A percentile compares a stretch with the other conserved stretches of the same genome.
These are phyloP conservation scores for Euphorbia tirucalli DNA, from an alignment of 345 rosid genomes.

Conservation along the genomic window DNA sequence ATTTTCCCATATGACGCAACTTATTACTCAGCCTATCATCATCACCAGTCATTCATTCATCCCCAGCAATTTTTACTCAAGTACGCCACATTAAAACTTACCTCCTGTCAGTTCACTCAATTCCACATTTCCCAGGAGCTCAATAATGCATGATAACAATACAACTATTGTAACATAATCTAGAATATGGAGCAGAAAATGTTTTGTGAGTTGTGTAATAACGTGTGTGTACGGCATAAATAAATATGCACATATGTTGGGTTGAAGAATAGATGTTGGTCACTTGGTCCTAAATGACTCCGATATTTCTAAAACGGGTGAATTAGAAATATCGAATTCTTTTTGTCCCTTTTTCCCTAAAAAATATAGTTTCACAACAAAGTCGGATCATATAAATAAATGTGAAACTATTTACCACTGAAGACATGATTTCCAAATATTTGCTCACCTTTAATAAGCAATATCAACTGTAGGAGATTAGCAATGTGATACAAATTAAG, in stretches of 20 bases:
- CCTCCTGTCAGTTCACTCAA: not conserved
- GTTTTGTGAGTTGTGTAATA: not conserved
- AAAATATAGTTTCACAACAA: not conserved
- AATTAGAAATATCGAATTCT: too few relatives aligned
- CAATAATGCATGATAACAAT: not conserved
- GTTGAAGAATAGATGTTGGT: not conserved
- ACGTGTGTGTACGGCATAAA: not conserved
- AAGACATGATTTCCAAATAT: not conserved
- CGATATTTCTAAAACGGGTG: not conserved
- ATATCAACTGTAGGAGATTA: too few relatives aligned
- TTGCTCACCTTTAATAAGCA: not conserved
- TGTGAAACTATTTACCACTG: not conserved
- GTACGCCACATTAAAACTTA: slow-evolving; percentile 9
- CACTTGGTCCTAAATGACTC: not conserved
- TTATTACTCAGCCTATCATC: slow-evolving; percentile 11
- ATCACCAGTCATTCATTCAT: slow-evolving; percentile 16
- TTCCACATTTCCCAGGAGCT: not conserved
- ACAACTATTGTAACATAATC: not conserved
- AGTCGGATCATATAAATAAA: not conserved
- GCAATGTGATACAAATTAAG: too few relatives aligned
- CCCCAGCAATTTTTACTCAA: not conserved
- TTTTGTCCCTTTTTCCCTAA: not conserved
- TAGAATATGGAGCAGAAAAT: not conserved
- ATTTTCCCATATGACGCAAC: slow-evolving; percentile 11
- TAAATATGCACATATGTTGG: not conserved